Evolutionary conservation across 345 rosid species (phyloP).

Genomic region (Acer yangbiense): DNA sequence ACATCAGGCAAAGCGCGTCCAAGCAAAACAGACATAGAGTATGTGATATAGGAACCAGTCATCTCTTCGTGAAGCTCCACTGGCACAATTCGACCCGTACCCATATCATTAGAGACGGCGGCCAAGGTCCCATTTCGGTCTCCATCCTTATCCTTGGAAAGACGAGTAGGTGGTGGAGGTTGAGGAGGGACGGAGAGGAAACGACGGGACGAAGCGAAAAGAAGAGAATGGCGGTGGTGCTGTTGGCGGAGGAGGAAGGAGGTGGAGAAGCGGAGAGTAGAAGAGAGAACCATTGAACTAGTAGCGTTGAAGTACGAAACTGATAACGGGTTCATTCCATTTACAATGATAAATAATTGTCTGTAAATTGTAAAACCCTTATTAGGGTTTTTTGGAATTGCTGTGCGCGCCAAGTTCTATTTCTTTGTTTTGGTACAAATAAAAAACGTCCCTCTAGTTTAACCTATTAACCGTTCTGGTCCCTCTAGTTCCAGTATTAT

Average conservation of each 20-base stretch:
- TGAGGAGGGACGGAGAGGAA: constrained; percentile 39
- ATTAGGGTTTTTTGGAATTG: not conserved
- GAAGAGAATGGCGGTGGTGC: constrained; percentile 27
- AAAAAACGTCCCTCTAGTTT: no score
- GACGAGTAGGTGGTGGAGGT: constrained; percentile 20
- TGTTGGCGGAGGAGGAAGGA: constrained; percentile 47
- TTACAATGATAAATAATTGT: not conserved
- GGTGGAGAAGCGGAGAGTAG: constrained; percentile 70
- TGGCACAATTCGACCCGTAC: constrained; percentile 49
- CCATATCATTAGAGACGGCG: constrained; percentile 8
- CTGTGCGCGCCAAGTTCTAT: not conserved
- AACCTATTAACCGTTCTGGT: no score
- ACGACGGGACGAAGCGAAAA: constrained; percentile 33
- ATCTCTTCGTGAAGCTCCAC: constrained; percentile 90
- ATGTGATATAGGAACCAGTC: constrained; percentile 84
- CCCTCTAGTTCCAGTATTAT: no score
- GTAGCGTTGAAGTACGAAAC: constrained; percentile 28
- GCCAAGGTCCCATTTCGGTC: constrained; percentile 51
- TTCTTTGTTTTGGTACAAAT: no score
- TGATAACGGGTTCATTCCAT: constrained; percentile 46
- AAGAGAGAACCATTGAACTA: constrained; percentile 58
- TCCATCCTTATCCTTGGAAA: constrained; percentile 26
- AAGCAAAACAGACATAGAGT: constrained; percentile 90
- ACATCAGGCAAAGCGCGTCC: constrained; percentile 97
- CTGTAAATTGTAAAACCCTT: not conserved